These are phyloP conservation scores for Rosa persica DNA, from an alignment of 306 rosid species.

Conservation along the genomic window DNA sequence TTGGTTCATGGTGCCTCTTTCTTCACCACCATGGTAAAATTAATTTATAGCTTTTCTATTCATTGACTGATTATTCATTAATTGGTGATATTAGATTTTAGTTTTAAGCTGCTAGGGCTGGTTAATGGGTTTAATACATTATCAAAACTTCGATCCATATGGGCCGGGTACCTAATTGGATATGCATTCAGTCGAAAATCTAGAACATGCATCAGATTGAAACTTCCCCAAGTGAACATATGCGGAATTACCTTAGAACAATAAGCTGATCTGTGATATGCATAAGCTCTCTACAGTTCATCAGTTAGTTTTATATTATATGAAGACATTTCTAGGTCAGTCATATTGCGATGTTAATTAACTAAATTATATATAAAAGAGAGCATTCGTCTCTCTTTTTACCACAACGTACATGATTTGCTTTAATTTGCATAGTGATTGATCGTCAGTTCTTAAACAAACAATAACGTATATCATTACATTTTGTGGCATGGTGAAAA, in stretches of 20 bases:
- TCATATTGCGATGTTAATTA: too few relatives aligned
- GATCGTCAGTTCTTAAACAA: neutral
- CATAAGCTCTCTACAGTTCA: neutral
- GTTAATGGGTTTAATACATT: too few relatives aligned
- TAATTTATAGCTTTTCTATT: neutral
- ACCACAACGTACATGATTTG: too few relatives aligned
- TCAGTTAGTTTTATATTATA: neutral
- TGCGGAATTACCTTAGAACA: neutral
- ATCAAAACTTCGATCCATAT: too few relatives aligned
- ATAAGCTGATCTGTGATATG: neutral
- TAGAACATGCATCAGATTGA: neutral
- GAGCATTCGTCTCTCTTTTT: too few relatives aligned
- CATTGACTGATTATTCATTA: neutral
- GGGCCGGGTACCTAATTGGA: too few relatives aligned
- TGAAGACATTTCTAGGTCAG: too few relatives aligned
- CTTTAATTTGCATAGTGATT: neutral
- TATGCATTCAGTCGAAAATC: too few relatives aligned
- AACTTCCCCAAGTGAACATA: neutral
- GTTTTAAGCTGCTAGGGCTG: neutral
- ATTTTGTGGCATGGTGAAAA: conserved; percentile 6
- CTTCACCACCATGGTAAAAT: conserved; percentile 60
- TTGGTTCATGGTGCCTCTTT: conserved; percentile 68
- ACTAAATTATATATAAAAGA: too few relatives aligned
- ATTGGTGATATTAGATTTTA: neutral
- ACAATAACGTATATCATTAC: neutral